Evolutionary conservation across 1,139 yeast species (phyloP), one percentile per base, ranked within the genome.

Genomic region (Barnettozyma hawaiiensis): DNA sequence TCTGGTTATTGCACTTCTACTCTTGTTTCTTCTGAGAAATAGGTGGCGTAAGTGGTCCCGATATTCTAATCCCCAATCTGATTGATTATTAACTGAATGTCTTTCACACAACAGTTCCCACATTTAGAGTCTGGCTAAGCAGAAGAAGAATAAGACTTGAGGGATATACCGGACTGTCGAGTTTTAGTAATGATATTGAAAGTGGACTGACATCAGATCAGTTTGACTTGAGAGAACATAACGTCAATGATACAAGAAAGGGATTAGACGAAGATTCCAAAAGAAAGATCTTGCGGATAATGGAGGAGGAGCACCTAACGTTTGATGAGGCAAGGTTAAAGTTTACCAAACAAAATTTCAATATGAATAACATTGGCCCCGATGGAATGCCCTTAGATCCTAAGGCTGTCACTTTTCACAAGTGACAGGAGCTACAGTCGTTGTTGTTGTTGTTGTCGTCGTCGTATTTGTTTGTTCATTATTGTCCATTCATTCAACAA

Each of bases 291-390:
- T 65, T 66, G 46, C 52, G 60, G 28, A 65, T 84, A 16, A 85
- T 85, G 94, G 53, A 62, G n/a, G 55, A 65, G 6, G 61, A 66
- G 33, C 58, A 66, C 20, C 45, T 82, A 29, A 55, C 73, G 1
- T 85, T 85, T 60, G 95, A 85, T 57, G 78, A 78, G 37, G 95
- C 95, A 1, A 67, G 95, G 44, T 62, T 75, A 11, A 58, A 67
- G 41, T 81, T 74, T 54, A 72, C 77, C 2, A 69, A 66, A 44
- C 54, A 60, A 16, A 66, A 65, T 49, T 69, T 85, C 57, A 64
- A 66, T 3, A 60, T 65, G 16, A 75, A 84, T 58, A 73, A 71
- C 12, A 76, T 85, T 31, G 85, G 73, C 2, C 66, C 71, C 3
- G 75, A 72, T 53, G 77, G 77, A 0, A 59, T 62, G 41, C 76